A percentile compares a stretch with the other conserved stretches of the same genome.
Evolutionary conservation across 371 early-diverging fungal genomes (phyloP).

Genomic region (Neoconidiobolus thromboides): DNA sequence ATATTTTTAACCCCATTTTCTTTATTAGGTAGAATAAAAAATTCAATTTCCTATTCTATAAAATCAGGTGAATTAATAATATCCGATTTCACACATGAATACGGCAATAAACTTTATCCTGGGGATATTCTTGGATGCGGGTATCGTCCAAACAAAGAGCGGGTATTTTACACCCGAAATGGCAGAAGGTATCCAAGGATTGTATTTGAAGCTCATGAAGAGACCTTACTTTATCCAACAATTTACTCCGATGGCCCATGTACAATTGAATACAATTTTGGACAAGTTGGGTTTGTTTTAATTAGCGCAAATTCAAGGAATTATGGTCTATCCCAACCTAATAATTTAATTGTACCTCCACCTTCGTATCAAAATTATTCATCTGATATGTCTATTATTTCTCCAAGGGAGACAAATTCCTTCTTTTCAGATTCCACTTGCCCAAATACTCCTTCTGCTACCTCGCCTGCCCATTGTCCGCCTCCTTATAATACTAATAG

Average conservation of each 20-base stretch:
- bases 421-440: background rate
- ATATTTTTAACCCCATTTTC: no score
- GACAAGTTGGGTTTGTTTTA: conserved; percentile 33
- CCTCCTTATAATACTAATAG: background rate
- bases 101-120: background rate
- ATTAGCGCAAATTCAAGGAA: conserved; percentile 65
- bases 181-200: conserved; percentile 15
- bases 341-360: conserved; percentile 40
- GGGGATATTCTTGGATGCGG: conserved; percentile 23
- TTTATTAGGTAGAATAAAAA: background rate
- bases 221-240: conserved; percentile 15
- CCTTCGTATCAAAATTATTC: conserved; percentile 21
- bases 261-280: conserved; percentile 16
- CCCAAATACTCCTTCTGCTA: background rate
- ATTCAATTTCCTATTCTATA: background rate
- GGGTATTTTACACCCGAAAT: conserved; percentile 21
- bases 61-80: conserved; percentile 8
- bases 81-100: conserved; percentile 20
- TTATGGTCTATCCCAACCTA: conserved; percentile 58
- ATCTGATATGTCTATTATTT: background rate
- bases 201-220: conserved; percentile 12
- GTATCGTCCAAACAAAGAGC: conserved; percentile 16
- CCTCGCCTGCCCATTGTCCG: background rate
- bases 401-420: background rate
- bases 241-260: conserved; percentile 18